phyloP scores from a whole-genome alignment of 2,329 filamentous ascomycete genomes.

The Nemania sp. region DNA sequence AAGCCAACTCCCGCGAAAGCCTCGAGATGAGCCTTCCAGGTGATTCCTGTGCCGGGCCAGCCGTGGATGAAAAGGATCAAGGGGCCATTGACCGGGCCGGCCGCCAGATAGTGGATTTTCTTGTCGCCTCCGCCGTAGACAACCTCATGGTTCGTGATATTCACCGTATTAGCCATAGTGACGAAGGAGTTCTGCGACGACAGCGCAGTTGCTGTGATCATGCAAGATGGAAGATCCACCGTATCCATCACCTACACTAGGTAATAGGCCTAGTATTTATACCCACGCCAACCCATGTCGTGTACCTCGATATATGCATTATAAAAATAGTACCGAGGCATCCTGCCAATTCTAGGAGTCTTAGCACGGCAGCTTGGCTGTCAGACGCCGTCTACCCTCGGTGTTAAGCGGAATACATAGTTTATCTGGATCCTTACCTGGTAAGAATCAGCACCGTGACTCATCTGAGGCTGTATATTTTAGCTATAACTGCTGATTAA shows the following conservation, averaged over 20 bases:
- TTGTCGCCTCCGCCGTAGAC: slow-evolving; percentile 30
- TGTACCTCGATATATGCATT: not conserved
- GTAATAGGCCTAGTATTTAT: too few relatives aligned
- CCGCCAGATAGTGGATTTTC: slow-evolving; percentile 38
- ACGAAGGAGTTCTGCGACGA: not conserved
- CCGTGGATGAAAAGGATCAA: slow-evolving; percentile 43
- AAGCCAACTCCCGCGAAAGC: slow-evolving; percentile 39
- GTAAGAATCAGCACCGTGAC: too few relatives aligned
- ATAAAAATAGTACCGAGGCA: not conserved
- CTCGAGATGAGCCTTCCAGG: slow-evolving; percentile 39
- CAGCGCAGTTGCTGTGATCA: not conserved
- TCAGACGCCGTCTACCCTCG: too few relatives aligned
- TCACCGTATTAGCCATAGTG: slow-evolving; percentile 5
- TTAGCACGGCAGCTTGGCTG: too few relatives aligned
- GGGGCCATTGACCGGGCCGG: slow-evolving; percentile 35
- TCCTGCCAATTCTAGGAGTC: too few relatives aligned
- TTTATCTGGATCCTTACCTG: too few relatives aligned
- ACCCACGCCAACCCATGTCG: not conserved
- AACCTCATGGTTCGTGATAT: slow-evolving; percentile 26
- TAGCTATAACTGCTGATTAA: too few relatives aligned
- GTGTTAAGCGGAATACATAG: too few relatives aligned
- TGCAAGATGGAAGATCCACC: not conserved
- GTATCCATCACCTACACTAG: not conserved
- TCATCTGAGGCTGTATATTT: too few relatives aligned
- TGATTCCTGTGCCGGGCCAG: slow-evolving; percentile 42